Conservation (phyloP, 805 yeast species). For the Pichia sporocuriosa region DNA sequence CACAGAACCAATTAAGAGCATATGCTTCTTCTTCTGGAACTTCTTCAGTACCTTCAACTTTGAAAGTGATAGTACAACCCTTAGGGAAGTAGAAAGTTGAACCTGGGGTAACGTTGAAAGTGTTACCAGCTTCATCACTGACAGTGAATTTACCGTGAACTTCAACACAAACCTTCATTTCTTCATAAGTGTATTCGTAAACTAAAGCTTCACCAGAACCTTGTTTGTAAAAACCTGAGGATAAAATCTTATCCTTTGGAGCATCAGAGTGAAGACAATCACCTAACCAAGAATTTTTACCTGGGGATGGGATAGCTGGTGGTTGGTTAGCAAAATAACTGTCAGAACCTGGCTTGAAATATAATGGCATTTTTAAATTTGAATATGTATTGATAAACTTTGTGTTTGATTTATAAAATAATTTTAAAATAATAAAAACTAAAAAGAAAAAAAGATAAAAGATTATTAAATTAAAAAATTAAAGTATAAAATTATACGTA, state of each 20-base stretch:
- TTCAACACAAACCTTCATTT: slow-evolving; percentile 63
- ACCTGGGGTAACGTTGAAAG: slow-evolving; percentile 52
- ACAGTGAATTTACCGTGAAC: slow-evolving; percentile 59
- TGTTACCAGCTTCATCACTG: slow-evolving; percentile 57
- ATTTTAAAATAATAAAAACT: too few relatives aligned
- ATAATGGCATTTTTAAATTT: slow-evolving; percentile 42
- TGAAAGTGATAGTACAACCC: slow-evolving; percentile 62
- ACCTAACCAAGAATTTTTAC: slow-evolving; percentile 63
- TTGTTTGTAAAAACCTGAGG: slow-evolving; percentile 60
- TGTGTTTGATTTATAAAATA: too few relatives aligned
- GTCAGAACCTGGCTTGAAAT: slow-evolving; percentile 45
- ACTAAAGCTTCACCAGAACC: slow-evolving; percentile 62
- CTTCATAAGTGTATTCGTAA: slow-evolving; percentile 61
- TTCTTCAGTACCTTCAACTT: slow-evolving; percentile 35
- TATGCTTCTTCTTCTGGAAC: slow-evolving; percentile 39
- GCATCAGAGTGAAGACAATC: slow-evolving; percentile 59
- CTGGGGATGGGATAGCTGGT: slow-evolving; percentile 55
- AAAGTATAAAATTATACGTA: too few relatives aligned
- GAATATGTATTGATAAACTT: too few relatives aligned
- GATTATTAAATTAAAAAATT: too few relatives aligned
- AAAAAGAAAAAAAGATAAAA: too few relatives aligned
- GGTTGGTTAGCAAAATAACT: slow-evolving; percentile 46
- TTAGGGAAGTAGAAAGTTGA: slow-evolving; percentile 62
- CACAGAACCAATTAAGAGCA: slow-evolving; percentile 57
- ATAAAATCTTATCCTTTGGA: slow-evolving; percentile 51